Evolutionary conservation across 1,139 yeast species (phyloP), one percentile per base, ranked within the genome.

Genomic region (Scheffersomyces lignicola): DNA sequence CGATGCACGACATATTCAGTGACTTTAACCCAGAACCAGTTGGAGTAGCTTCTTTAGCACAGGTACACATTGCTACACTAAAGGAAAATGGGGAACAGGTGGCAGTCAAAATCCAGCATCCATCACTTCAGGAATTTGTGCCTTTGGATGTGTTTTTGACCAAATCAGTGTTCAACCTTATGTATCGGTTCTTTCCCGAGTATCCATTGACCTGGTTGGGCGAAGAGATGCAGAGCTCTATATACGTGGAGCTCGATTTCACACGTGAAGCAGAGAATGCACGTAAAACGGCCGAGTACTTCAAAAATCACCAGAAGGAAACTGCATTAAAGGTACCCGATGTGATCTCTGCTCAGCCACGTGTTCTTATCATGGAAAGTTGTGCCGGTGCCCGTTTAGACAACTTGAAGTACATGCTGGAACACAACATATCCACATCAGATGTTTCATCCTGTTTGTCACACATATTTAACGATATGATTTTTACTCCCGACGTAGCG

Each of bases 41-140:
- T 29, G 99, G 98, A 1, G 95, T 89, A 10, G 98, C 98, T 0
- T 87, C 96, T 1, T 69, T 92, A 46, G 98, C 98, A 0, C 99
- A 92, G 54, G 99, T 92, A 7, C 98, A 92, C 59, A 65, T 71
- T 29, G 99, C 95, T 0, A 73, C 60, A 1, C 58, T 90, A 38
- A 73, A 66, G 39, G 63, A 59, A 3, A 73, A 69, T 4, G 89
- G 88, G 1, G 76, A 82, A 47, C 76, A 73, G 49, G 97, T 90
- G 2, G 98, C 98, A 0, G 96, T 92, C 16, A 92, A 94, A 54
- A 76, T 92, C 26, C 98, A 92, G 56, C 99, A 92, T 59, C 98
- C 98, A 0, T 75, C 89, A 5, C 67, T 92, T 34, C 76, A 80
- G 35, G 89, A 85, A 49, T 92, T 86, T 63, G 95, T 92, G 7